Percentiles rank a stretch among this genome's conserved stretches.
Conservation (phyloP, 208 protist species). For the Leishmania tropica region DNA sequence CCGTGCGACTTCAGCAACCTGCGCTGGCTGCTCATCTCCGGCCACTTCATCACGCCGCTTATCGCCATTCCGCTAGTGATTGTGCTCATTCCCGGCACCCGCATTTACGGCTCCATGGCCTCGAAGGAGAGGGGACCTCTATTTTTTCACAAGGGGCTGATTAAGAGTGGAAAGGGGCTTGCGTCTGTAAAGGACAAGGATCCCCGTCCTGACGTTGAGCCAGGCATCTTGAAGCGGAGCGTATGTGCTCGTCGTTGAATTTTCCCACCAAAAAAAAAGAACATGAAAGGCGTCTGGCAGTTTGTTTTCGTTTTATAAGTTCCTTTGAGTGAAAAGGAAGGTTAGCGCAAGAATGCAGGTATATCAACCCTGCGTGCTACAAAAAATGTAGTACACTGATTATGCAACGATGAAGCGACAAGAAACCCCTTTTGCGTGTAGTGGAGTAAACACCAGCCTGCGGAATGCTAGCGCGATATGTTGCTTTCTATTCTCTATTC, state of each 20-base stretch:
- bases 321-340: neutral
- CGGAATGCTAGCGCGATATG: neutral
- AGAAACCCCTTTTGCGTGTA: neutral
- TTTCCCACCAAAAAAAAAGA: neutral
- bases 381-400: neutral
- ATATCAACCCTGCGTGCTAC: neutral
- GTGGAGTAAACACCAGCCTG: neutral
- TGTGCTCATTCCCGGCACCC: constrained; percentile 53
- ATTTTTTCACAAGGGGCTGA: constrained; percentile 24
- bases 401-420: constrained; percentile 1
- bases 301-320: neutral
- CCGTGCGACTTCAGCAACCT: constrained; percentile 72
- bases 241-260: neutral
- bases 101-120: constrained; percentile 52
- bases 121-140: constrained; percentile 24
- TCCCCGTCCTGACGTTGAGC: neutral
- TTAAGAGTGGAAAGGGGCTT: neutral
- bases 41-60: constrained; percentile 54
- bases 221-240: neutral
- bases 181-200: neutral
- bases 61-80: constrained; percentile 53
- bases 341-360: neutral
- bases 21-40: constrained; percentile 43
- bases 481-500: neutral
- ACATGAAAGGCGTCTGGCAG: no score